phyloP scores from a whole-genome alignment of 257 asterid genomes.

The Ocimum tenuiflorum region DNA sequence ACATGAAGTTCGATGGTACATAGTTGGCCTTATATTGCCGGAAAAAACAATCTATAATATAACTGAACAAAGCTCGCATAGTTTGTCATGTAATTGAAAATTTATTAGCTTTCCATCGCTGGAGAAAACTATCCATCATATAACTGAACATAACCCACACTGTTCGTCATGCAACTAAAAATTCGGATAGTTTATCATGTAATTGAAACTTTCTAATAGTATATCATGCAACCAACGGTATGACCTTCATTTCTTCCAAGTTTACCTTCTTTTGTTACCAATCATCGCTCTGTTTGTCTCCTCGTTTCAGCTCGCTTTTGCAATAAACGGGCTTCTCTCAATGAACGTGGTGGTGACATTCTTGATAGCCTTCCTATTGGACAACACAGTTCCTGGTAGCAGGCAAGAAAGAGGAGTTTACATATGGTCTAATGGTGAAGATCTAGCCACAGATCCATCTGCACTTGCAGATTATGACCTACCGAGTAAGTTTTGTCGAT shows the following conservation, averaged over 20 bases:
- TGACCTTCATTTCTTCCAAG: neutral
- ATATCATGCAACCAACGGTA: too few relatives aligned
- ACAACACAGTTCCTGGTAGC: constrained; percentile 89
- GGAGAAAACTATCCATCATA: too few relatives aligned
- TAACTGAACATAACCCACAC: too few relatives aligned
- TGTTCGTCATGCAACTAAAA: too few relatives aligned
- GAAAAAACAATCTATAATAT: too few relatives aligned
- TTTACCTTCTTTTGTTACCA: neutral
- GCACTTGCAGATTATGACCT: constrained; percentile 51
- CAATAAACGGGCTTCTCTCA: constrained; percentile 69
- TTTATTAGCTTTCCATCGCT: too few relatives aligned
- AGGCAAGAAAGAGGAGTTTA: constrained; percentile 82
- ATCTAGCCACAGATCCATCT: constrained; percentile 48
- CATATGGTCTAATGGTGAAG: constrained; percentile 70
- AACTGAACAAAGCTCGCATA: too few relatives aligned
- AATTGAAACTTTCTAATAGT: too few relatives aligned
- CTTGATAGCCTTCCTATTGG: constrained; percentile 62
- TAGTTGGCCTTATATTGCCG: too few relatives aligned
- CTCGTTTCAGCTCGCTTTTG: constrained; percentile 61
- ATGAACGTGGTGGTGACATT: constrained; percentile 80
- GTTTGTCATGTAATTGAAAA: too few relatives aligned
- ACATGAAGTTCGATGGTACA: too few relatives aligned
- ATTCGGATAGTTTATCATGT: too few relatives aligned
- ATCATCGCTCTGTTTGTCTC: constrained; percentile 4
- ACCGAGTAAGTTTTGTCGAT: constrained; percentile 48